Evolutionary conservation across 495 filamentous ascomycete species (phyloP), one percentile per base, ranked within the genome.

Genomic region (Aspergillus egyptiacus): DNA sequence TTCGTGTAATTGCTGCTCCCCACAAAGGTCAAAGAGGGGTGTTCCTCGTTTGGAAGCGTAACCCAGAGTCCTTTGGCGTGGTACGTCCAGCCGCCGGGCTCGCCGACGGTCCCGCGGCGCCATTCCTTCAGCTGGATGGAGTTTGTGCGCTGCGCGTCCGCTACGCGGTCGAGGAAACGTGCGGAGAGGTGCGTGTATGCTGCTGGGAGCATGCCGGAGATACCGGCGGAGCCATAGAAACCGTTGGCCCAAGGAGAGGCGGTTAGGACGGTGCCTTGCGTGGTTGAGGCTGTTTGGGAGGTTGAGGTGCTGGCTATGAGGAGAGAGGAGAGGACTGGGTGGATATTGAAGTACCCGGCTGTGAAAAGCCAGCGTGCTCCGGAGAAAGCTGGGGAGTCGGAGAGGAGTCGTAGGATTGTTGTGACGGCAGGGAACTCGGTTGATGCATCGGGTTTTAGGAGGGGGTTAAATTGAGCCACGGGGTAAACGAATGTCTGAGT

Each of bases 61-160:
- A 96, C 76, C 93, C 93, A 98, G 2, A 98, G 72, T 0, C 93
- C 93, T 67, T 99, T 99, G 39, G 93, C 93, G 59, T 99, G 93
- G 62, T 99, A 99, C 0, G 91, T 95, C 93, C 93, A 99, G 2
- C 87, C 94, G 14, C 73, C 84, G 0, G 82, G 81, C 57, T 89
- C 79, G 20, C 83, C 82, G 19, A 95, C 85, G 0, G 82, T 86
- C 5, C 91, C 93, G 32, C 78, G 79, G 32, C 83, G 77, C 94
- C 94, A 99, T 67, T 99, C 93, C 46, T 84, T 84, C 10, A 99
- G 69, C 20, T 78, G 66, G n/a, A 95, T 84, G 4, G 69, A 68
- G 20, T 77, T 75, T n/a, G 79, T 78, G 3, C 81, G 75, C 32
- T 70, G 64, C 18, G 76, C 75, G 1, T 70, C 71, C 2, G 82